phyloP scores from a whole-genome alignment of 2,329 filamentous ascomycete genomes.

The Akanthomyces dipterigenus region DNA sequence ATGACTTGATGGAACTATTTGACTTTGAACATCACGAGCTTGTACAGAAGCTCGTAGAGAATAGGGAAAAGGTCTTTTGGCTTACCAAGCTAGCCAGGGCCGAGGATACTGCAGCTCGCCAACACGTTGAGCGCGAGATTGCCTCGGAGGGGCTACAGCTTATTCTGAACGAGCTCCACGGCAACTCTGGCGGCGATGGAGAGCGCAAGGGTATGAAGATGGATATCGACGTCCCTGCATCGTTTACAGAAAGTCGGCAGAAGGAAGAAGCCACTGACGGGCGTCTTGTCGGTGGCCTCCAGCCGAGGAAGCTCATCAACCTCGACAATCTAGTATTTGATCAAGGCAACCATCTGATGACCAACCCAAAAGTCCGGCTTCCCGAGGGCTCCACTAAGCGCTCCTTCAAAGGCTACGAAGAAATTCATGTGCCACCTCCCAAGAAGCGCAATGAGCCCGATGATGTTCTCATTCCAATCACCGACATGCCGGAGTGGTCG shows the following conservation, averaged over 20 bases:
- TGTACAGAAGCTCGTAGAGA: constrained; percentile 83
- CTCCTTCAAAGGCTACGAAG: constrained; percentile 96
- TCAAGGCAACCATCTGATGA: constrained; percentile 98
- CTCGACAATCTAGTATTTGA: constrained; percentile 95
- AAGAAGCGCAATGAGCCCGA: constrained; percentile 78
- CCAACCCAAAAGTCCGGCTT: constrained; percentile 90
- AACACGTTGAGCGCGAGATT: constrained; percentile 83
- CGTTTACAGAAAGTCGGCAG: constrained; percentile 41
- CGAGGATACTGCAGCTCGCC: constrained; percentile 69
- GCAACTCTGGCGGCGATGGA: constrained; percentile 53
- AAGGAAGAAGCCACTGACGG: constrained; percentile 57
- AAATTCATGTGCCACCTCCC: constrained; percentile 92
- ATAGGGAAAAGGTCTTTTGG: constrained; percentile 93
- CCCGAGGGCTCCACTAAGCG: constrained; percentile 93
- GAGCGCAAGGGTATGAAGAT: constrained; percentile 74
- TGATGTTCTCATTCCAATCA: constrained; percentile 75
- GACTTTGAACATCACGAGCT: constrained; percentile 95
- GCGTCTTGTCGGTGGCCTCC: constrained; percentile 70
- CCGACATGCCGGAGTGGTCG: constrained; percentile 89
- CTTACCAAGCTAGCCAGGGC: constrained; percentile 79
- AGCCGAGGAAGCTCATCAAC: constrained; percentile 83
- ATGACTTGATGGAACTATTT: constrained; percentile 96
- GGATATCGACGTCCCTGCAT: constrained; percentile 73
- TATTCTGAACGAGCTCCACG: constrained; percentile 82
- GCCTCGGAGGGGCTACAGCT: constrained; percentile 76